phyloP scores from a whole-genome alignment of 441 rosid genomes.

The Erodium trifolium region DNA sequence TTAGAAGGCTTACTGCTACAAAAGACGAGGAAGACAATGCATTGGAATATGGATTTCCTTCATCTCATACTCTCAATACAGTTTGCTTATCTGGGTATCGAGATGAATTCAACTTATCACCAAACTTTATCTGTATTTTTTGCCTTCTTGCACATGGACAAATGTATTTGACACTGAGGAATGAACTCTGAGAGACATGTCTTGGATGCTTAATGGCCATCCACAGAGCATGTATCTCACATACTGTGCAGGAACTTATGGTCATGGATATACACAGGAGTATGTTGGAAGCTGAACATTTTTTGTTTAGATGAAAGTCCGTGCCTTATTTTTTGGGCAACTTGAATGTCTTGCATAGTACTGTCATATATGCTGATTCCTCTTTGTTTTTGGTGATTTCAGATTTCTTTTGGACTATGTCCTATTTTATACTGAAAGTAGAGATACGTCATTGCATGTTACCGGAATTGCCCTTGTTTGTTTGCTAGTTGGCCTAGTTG shows the following conservation, averaged over 20 bases:
- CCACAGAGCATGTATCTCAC: background rate
- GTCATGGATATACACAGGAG: background rate
- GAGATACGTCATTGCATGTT: conserved; percentile 30
- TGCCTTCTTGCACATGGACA: background rate
- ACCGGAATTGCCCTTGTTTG: conserved; percentile 55
- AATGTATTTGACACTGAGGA: conserved; percentile 6
- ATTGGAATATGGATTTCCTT: conserved; percentile 94
- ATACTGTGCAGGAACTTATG: background rate
- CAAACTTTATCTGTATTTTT: background rate
- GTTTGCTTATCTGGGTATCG: conserved; percentile 85
- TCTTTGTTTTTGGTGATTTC: conserved; percentile 19
- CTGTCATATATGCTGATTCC: background rate
- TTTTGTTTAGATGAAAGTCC: background rate
- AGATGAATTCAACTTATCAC: background rate
- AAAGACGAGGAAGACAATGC: conserved; percentile 95
- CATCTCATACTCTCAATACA: conserved; percentile 92
- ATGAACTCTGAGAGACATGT: background rate
- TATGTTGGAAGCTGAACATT: background rate
- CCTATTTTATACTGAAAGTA: conserved; percentile 34
- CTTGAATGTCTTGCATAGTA: background rate
- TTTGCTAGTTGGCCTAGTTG: conserved; percentile 56
- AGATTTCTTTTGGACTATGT: conserved; percentile 71
- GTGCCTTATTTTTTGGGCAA: background rate
- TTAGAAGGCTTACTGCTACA: conserved; percentile 76
- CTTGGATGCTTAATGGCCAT: background rate